phyloP scores from a whole-genome alignment of 2,329 filamentous ascomycete genomes.

The Neofusicoccum parvum region DNA sequence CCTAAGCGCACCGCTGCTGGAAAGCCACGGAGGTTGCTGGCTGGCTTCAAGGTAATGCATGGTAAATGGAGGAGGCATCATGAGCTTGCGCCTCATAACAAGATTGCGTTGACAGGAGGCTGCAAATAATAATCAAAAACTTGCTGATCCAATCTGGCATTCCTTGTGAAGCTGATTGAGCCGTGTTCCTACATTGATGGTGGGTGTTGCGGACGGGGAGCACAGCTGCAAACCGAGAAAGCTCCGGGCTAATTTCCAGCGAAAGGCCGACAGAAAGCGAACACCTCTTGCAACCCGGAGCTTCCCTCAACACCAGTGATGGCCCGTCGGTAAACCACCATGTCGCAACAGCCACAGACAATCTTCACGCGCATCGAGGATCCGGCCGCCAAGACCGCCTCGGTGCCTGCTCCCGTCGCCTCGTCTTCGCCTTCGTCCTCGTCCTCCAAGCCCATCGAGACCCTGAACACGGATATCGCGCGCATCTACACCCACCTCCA shows the following conservation, averaged over 20 bases:
- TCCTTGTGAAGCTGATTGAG: no score
- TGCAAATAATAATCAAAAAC: not conserved
- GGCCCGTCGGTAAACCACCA: conserved; percentile 10
- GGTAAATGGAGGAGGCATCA: no score
- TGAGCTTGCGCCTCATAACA: not conserved
- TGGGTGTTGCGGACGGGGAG: not conserved
- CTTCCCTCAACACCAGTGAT: conserved; percentile 11
- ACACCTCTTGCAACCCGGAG: conserved; percentile 1
- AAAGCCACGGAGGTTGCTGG: conserved; percentile 23
- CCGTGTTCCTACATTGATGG: not conserved
- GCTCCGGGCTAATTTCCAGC: conserved; percentile 6
- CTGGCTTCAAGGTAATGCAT: no score
- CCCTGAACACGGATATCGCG: conserved; percentile 52
- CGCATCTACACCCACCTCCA: conserved; percentile 66
- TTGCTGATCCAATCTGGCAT: not conserved
- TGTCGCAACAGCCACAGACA: conserved; percentile 20
- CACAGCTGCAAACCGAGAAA: conserved; percentile 1
- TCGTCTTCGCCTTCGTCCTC: conserved; percentile 21
- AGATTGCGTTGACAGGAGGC: not conserved
- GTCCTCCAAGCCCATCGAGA: conserved; percentile 45
- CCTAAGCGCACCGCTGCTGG: conserved; percentile 18
- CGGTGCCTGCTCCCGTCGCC: not conserved
- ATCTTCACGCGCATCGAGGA: conserved; percentile 21
- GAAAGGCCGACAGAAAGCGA: not conserved
- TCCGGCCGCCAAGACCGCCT: not conserved